These are phyloP conservation scores for Hydnomerulius pinastri DNA, from an alignment of 768 basidiomycete genomes.

Conservation along the genomic window DNA sequence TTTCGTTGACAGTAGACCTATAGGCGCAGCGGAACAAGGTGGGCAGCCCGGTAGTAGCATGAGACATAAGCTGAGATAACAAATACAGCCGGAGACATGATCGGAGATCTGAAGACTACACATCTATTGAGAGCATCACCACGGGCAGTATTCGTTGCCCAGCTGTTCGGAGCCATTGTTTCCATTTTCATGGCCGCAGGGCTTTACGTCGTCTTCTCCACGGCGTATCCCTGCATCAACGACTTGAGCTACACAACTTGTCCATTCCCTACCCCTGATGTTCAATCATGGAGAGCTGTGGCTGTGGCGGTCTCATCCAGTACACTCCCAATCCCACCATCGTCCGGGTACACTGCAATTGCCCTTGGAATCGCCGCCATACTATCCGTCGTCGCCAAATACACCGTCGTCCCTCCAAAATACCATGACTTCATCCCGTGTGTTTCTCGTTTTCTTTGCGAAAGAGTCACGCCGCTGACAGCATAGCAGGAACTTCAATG, in stretches of 20 bases:
- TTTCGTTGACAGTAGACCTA: not conserved
- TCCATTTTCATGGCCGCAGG: slow-evolving; percentile 61
- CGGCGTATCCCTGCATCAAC: slow-evolving; percentile 60
- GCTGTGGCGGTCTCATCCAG: slow-evolving; percentile 23
- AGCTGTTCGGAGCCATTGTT: slow-evolving; percentile 57
- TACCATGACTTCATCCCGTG: slow-evolving; percentile 26
- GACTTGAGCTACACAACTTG: slow-evolving; percentile 14
- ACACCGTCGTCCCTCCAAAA: slow-evolving; percentile 22
- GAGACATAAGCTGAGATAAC: no score
- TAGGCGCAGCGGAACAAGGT: slow-evolving; percentile 28
- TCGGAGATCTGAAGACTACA: slow-evolving; percentile 66
- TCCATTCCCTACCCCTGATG: slow-evolving; percentile 25
- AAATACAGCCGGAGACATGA: slow-evolving; percentile 62
- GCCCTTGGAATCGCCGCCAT: slow-evolving; percentile 48
- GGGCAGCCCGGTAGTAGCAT: no score
- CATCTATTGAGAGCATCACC: slow-evolving; percentile 68
- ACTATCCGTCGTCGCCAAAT: slow-evolving; percentile 44
- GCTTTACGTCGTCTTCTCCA: slow-evolving; percentile 62
- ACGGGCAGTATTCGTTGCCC: slow-evolving; percentile 61
- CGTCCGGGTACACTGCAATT: slow-evolving; percentile 61
- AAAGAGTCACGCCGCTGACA: not conserved
- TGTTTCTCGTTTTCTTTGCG: not conserved
- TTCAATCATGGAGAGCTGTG: slow-evolving; percentile 26
- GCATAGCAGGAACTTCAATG: slow-evolving; percentile 24
- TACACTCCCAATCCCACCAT: slow-evolving; percentile 44